Percentiles rank a stretch among this genome's conserved stretches.
These are phyloP conservation scores for Olyra latifolia DNA, from an alignment of 176 grass and related monocot genomes.

Conservation along the genomic window DNA sequence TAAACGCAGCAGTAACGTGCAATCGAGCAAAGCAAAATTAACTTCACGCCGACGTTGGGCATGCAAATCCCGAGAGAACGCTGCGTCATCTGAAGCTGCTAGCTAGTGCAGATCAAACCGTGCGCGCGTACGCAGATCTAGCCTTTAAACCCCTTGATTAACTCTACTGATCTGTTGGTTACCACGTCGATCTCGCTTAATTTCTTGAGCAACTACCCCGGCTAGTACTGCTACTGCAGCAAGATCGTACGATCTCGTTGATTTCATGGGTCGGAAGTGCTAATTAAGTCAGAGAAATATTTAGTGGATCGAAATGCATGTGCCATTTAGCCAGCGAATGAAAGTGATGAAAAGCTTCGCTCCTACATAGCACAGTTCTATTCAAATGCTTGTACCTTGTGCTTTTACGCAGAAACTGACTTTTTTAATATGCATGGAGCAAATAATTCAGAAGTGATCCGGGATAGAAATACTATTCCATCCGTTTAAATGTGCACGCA, in stretches of 20 bases:
- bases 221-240: not conserved
- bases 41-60: not conserved
- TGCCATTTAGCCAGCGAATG: not conserved
- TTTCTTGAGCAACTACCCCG: not conserved
- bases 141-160: not conserved
- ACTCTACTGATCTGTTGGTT: not conserved
- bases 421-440: not conserved
- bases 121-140: not conserved
- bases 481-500: too few relatives aligned
- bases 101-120: not conserved
- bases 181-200: not conserved
- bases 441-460: slow-evolving; percentile 8
- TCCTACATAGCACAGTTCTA: not conserved
- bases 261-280: not conserved
- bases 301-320: not conserved
- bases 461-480: not conserved
- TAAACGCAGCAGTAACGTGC: slow-evolving; percentile 8
- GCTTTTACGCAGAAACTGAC: not conserved
- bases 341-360: not conserved
- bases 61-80: not conserved
- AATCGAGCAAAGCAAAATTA: not conserved
- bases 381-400: not conserved
- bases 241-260: not conserved
- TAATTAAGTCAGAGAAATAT: slow-evolving; percentile 1
- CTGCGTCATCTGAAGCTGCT: not conserved